Evolutionary conservation across 345 rosid species (phyloP).

Genomic region (Populus alba): DNA sequence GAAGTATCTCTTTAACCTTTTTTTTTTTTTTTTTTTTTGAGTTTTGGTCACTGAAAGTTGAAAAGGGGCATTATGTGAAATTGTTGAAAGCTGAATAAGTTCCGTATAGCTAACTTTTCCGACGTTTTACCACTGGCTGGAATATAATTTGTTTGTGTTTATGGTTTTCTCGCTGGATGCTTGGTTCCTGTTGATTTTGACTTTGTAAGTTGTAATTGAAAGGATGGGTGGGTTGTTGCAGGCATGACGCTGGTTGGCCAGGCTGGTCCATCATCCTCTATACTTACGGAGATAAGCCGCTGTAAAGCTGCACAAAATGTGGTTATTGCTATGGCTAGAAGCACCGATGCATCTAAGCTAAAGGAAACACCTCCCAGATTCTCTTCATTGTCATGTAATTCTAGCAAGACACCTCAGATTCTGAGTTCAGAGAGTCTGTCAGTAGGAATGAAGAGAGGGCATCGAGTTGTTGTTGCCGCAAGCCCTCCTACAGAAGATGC

Average conservation of each 20-base stretch:
- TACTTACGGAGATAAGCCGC: constrained; percentile 31
- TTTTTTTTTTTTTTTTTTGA: neutral
- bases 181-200: neutral
- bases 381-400: constrained; percentile 34
- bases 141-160: neutral
- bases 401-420: constrained; percentile 21
- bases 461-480: constrained; percentile 60
- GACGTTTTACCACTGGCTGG: neutral
- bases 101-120: neutral
- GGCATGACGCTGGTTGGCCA: constrained; percentile 67
- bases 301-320: constrained; percentile 30
- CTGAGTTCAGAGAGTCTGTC: constrained; percentile 24
- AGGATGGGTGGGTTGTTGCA: constrained; percentile 12
- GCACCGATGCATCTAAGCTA: constrained; percentile 31
- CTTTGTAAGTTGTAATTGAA: constrained; percentile 1
- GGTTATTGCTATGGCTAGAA: constrained; percentile 25
- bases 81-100: neutral
- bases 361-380: constrained; percentile 37
- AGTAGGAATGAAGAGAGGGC: constrained; percentile 44
- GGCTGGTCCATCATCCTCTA: constrained; percentile 42
- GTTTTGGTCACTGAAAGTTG: neutral
- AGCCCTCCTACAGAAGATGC: constrained; percentile 95
- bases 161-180: neutral
- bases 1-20: neutral
- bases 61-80: neutral